phyloP scores from a whole-genome alignment of 148 eudicot genomes.

The Amaranthus palmeri region DNA sequence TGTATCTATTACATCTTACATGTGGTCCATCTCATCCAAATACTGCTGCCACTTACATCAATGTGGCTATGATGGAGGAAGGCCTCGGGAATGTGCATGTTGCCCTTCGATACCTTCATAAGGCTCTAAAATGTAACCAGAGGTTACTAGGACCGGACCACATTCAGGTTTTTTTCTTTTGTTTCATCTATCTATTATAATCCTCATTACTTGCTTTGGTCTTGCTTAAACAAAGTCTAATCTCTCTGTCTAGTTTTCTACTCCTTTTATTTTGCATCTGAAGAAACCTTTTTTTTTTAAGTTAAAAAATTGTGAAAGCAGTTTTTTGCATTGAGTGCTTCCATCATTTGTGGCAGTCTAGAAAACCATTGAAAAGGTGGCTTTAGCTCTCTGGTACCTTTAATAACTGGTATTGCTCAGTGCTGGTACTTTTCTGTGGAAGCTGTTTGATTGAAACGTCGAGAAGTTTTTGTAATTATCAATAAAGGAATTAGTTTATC shows the following conservation, averaged over 20 bases:
- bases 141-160: conserved; percentile 98
- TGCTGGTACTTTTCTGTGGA: not conserved
- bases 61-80: conserved; percentile 99
- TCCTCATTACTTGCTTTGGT: not conserved
- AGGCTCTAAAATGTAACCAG: conserved; percentile 98
- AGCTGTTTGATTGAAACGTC: not conserved
- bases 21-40: conserved; percentile 99
- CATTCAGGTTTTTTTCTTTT: conserved; percentile 65
- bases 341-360: not conserved
- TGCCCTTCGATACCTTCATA: conserved; percentile 97
- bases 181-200: not conserved
- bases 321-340: not conserved
- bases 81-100: conserved; percentile 99
- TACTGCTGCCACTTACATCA: conserved; percentile 98
- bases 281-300: not conserved
- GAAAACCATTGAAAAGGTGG: not conserved
- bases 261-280: not conserved
- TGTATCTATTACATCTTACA: conserved; percentile 92
- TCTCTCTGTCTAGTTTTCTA: not conserved
- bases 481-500: not conserved
- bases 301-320: not conserved
- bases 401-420: not conserved
- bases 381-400: not conserved
- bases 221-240: not conserved
- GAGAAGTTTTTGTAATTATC: not conserved